phyloP scores from a whole-genome alignment of 2,329 filamentous ascomycete genomes.

The Epichloe sibirici region DNA sequence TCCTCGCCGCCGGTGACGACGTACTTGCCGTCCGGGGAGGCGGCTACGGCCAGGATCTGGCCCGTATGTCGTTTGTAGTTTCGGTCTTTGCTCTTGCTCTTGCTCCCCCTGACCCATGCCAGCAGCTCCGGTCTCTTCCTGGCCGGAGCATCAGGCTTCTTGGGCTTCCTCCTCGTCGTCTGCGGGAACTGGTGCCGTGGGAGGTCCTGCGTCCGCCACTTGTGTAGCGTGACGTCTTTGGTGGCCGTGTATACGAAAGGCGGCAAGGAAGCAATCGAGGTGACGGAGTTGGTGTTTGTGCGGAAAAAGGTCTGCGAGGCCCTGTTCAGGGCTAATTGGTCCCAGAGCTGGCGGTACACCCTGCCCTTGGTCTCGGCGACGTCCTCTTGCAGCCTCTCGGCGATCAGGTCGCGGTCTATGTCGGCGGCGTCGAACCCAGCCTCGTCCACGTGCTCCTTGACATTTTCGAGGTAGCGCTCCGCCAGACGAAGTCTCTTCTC shows the following conservation, averaged over 20 bases:
- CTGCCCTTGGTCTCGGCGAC: constrained; percentile 84
- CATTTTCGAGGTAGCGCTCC: constrained; percentile 85
- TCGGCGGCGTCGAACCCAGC: constrained; percentile 84
- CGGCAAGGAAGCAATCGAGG: constrained; percentile 64
- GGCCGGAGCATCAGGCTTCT: constrained; percentile 45
- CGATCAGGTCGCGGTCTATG: constrained; percentile 84
- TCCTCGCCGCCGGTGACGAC: constrained; percentile 85
- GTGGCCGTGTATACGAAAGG: constrained; percentile 81
- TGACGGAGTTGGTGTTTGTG: constrained; percentile 66
- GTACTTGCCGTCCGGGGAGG: constrained; percentile 79
- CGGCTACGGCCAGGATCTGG: constrained; percentile 71
- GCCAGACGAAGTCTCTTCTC: constrained; percentile 79
- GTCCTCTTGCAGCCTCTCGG: constrained; percentile 81
- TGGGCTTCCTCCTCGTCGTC: constrained; percentile 44
- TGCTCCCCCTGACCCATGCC: constrained; percentile 49
- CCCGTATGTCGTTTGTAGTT: constrained; percentile 66
- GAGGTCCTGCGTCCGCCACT: constrained; percentile 72
- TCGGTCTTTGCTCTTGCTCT: constrained; percentile 47
- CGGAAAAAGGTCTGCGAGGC: constrained; percentile 63
- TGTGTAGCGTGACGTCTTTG: constrained; percentile 73
- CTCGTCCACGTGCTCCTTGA: constrained; percentile 71
- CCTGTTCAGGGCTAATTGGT: constrained; percentile 55
- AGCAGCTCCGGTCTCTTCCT: constrained; percentile 51
- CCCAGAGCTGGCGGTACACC: constrained; percentile 70
- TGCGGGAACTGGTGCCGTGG: constrained; percentile 48